phyloP scores from a whole-genome alignment of 768 basidiomycete species.

The Serendipita sp. region DNA sequence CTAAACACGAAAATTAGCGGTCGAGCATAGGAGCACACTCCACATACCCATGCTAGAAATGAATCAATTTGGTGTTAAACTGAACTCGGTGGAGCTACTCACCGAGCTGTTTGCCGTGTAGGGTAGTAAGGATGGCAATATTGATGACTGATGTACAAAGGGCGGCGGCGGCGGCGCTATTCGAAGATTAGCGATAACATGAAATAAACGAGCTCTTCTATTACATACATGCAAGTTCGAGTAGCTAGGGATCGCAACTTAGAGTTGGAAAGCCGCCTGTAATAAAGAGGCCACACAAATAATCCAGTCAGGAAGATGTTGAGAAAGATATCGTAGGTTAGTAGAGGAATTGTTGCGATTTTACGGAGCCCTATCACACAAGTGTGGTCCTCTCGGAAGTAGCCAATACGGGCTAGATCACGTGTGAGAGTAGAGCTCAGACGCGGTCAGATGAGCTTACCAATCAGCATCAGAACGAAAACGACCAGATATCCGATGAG shows the following conservation, averaged over 20 bases:
- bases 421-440: neutral
- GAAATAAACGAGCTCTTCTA: no score
- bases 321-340: slow-evolving; percentile 33
- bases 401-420: slow-evolving; percentile 20
- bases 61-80: slow-evolving; percentile 14
- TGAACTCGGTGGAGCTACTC: slow-evolving; percentile 32
- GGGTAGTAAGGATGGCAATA: slow-evolving; percentile 28
- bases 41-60: neutral
- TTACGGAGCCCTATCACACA: slow-evolving; percentile 35
- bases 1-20: neutral
- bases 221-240: slow-evolving; percentile 28
- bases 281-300: slow-evolving; percentile 33
- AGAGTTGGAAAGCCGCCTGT: slow-evolving; percentile 21
- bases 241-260: slow-evolving; percentile 25
- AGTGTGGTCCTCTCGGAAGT: slow-evolving; percentile 22
- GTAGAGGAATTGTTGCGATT: slow-evolving; percentile 29
- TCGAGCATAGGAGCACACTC: neutral
- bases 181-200: neutral
- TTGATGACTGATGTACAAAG: slow-evolving; percentile 34
- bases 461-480: slow-evolving; percentile 25
- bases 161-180: slow-evolving; percentile 30
- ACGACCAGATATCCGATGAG: slow-evolving; percentile 26
- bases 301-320: slow-evolving; percentile 15
- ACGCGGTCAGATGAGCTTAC: neutral
- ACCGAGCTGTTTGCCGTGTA: slow-evolving; percentile 31